Conservation (phyloP, 306 rosid genomes). For the Lithocarpus polystachyus region DNA sequence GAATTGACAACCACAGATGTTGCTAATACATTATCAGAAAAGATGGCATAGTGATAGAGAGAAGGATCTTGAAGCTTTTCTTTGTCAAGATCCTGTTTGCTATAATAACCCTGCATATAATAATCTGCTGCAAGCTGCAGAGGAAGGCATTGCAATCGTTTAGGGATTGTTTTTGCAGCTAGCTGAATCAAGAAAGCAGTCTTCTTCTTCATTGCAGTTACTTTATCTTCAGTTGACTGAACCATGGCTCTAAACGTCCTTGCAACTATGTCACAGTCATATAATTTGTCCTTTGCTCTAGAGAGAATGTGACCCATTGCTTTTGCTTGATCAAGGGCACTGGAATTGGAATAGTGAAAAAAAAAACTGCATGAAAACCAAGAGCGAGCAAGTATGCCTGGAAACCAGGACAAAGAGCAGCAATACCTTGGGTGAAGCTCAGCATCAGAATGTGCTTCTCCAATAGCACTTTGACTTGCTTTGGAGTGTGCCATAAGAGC, state of each 20-base stretch:
- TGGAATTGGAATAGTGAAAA: constrained; percentile 36
- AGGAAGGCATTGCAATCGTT: constrained; percentile 87
- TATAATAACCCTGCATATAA: constrained; percentile 65
- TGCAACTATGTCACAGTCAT: constrained; percentile 66
- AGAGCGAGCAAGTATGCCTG: constrained; percentile 16
- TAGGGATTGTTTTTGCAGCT: constrained; percentile 91
- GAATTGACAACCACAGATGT: constrained; percentile 96
- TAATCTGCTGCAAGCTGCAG: constrained; percentile 81
- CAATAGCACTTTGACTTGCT: constrained; percentile 67
- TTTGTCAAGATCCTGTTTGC: constrained; percentile 39
- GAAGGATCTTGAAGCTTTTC: constrained; percentile 79
- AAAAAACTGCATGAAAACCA: constrained; percentile 33
- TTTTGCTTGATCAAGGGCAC: constrained; percentile 88
- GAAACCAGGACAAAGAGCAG: constrained; percentile 20
- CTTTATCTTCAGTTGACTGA: constrained; percentile 82
- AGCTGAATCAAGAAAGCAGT: constrained; percentile 91
- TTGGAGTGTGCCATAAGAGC: constrained; percentile 62
- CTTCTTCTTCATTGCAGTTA: constrained; percentile 63
- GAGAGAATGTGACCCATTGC: constrained; percentile 91
- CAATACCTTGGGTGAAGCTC: constrained; percentile 87
- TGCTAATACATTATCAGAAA: constrained; percentile 94
- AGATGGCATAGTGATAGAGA: constrained; percentile 87
- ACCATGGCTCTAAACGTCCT: constrained; percentile 86
- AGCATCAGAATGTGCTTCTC: constrained; percentile 74
- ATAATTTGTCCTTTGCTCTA: constrained; percentile 74